A percentile compares a stretch with the other conserved stretches of the same genome.
Evolutionary conservation across 2,329 filamentous ascomycete species (phyloP).

Genomic region (Ceratocystis cubensis): DNA sequence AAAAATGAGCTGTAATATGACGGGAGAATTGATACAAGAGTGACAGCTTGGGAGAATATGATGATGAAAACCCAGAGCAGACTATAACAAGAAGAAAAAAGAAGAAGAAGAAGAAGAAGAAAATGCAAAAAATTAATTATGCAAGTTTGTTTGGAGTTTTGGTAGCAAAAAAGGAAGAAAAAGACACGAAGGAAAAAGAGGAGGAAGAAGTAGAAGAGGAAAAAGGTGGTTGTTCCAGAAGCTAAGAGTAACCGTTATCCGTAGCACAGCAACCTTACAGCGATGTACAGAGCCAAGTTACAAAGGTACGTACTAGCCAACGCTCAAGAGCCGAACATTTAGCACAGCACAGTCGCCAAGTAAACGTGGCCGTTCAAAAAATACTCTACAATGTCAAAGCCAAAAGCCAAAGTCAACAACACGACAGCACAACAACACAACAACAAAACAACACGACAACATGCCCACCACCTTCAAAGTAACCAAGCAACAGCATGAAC

Average conservation of each 20-base stretch:
- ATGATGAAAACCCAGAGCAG: no score
- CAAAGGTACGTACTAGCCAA: not conserved
- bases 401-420: conserved; percentile 12
- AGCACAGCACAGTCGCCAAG: not conserved
- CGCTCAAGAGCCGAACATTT: no score
- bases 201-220: not conserved
- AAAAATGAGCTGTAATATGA: not conserved
- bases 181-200: not conserved
- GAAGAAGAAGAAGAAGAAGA: not conserved
- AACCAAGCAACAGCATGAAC: conserved; percentile 10
- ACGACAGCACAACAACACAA: not conserved
- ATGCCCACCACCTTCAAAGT: not conserved
- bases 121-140: conserved; percentile 2
- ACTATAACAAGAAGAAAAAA: no score
- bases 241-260: not conserved
- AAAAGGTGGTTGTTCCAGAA: conserved; percentile 6
- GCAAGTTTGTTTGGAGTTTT: not conserved
- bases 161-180: not conserved
- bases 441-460: not conserved
- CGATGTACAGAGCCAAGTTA: not conserved
- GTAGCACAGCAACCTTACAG: not conserved
- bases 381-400: not conserved
- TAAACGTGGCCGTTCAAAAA: conserved; percentile 18
- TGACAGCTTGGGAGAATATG: not conserved
- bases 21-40: not conserved